Percentiles rank a stretch among this genome's conserved stretches.
These are phyloP conservation scores for Beauveria medogensis DNA, from an alignment of 2,329 filamentous ascomycete genomes.

Conservation along the genomic window DNA sequence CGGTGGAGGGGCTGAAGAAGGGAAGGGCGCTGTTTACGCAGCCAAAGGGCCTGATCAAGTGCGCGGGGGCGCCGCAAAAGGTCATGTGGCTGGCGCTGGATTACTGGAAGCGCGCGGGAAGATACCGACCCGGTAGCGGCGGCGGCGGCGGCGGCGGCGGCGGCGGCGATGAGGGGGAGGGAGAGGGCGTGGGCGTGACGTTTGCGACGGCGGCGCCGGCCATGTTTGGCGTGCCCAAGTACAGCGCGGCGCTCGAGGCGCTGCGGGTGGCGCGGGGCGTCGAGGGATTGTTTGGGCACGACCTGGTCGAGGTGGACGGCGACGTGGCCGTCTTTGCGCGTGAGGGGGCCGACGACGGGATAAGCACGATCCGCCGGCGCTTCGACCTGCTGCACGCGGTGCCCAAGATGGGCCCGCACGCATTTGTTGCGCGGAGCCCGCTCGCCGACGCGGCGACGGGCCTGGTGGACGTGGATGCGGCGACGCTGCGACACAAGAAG, in stretches of 20 bases:
- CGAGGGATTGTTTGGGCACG: constrained; percentile 51
- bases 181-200: constrained; percentile 34
- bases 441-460: constrained; percentile 42
- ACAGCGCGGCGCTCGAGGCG: constrained; percentile 44
- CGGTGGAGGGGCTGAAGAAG: constrained; percentile 37
- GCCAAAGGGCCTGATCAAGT: constrained; percentile 50
- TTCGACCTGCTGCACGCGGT: constrained; percentile 51
- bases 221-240: constrained; percentile 56
- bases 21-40: constrained; percentile 53
- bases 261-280: constrained; percentile 46
- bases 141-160: constrained; percentile 28
- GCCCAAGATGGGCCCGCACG: constrained; percentile 51
- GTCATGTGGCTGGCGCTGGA: constrained; percentile 55
- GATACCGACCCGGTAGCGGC: constrained; percentile 35
- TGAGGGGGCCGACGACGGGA: constrained; percentile 14
- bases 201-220: constrained; percentile 47
- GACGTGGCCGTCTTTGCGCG: constrained; percentile 43
- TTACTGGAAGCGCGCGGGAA: constrained; percentile 45
- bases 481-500: constrained; percentile 43
- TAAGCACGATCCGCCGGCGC: constrained; percentile 29
- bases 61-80: constrained; percentile 54
- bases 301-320: constrained; percentile 44
- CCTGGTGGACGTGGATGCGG: constrained; percentile 49
- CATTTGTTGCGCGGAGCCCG: constrained; percentile 43
- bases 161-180: constrained; percentile 24